Conservation (phyloP, 2,329 filamentous ascomycete species). For the Penicillium sp. region DNA sequence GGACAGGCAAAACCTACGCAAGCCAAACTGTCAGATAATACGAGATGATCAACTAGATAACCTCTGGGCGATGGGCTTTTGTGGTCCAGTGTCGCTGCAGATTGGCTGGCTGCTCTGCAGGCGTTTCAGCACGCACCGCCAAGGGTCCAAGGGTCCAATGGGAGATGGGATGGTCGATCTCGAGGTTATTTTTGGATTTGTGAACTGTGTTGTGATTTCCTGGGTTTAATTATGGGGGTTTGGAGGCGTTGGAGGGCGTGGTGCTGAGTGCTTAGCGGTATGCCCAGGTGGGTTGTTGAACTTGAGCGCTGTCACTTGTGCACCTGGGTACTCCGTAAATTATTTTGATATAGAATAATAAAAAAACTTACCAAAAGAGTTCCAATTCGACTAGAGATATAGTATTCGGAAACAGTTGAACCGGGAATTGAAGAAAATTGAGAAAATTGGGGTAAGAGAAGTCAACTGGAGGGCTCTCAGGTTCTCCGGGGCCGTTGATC, state of each 20-base stretch:
- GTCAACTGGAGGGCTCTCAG: not conserved
- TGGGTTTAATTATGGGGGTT: not conserved
- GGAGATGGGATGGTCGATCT: not conserved
- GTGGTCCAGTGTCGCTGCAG: not conserved
- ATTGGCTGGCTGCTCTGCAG: constrained; percentile 11
- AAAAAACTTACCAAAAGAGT: not conserved
- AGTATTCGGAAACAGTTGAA: no score
- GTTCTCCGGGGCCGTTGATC: not conserved
- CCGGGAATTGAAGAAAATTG: not conserved
- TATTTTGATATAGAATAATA: not conserved
- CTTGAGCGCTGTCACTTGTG: not conserved
- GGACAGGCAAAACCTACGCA: not conserved
- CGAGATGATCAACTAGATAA: not conserved
- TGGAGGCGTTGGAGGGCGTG: not conserved
- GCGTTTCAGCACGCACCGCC: constrained; percentile 24
- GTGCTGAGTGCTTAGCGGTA: not conserved
- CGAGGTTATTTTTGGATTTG: constrained; percentile 21
- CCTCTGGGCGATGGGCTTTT: not conserved
- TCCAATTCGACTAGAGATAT: no score
- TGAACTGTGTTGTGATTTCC: not conserved
- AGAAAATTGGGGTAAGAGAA: not conserved
- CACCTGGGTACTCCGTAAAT: no score
- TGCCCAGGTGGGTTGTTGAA: no score
- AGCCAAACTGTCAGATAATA: constrained; percentile 1
- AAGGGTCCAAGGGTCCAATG: constrained; percentile 15